These are phyloP conservation scores for Pneumocystis jirovecii DNA, from an alignment of 1,139 yeast genomes.

Conservation along the genomic window DNA sequence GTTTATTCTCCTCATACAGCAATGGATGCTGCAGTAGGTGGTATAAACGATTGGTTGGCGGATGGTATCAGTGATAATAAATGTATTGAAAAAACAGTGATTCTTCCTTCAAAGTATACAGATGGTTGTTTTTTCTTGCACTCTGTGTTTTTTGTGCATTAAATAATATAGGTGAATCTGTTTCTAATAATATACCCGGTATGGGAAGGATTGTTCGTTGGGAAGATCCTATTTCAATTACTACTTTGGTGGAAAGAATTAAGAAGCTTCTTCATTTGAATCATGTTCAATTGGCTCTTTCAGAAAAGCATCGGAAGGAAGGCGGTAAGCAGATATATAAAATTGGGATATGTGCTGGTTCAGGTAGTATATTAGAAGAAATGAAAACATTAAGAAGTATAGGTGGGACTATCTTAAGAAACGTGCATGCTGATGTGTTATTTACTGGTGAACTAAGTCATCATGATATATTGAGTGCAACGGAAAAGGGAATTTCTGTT, in stretches of 20 bases:
- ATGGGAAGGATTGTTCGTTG: constrained; percentile 66
- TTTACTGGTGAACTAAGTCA: constrained; percentile 90
- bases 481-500: constrained; percentile 60
- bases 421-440: constrained; percentile 56
- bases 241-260: constrained; percentile 35
- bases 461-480: constrained; percentile 64
- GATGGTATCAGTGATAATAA: constrained; percentile 36
- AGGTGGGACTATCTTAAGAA: constrained; percentile 48
- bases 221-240: constrained; percentile 31
- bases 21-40: constrained; percentile 78
- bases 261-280: constrained; percentile 40
- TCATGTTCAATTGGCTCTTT: constrained; percentile 52
- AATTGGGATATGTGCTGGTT: constrained; percentile 92
- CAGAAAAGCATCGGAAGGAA: constrained; percentile 22
- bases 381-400: not conserved
- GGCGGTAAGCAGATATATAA: constrained; percentile 28
- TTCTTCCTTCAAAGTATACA: not conserved
- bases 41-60: constrained; percentile 85
- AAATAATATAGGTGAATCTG: constrained; percentile 20
- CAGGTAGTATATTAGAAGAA: constrained; percentile 28
- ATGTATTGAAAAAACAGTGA: constrained; percentile 18
- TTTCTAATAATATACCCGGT: constrained; percentile 41
- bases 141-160: constrained; percentile 1
- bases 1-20: constrained; percentile 96
- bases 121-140: not conserved